Conservation (phyloP, 2,329 filamentous ascomycete genomes). For the Sphaerulina vaccinii region DNA sequence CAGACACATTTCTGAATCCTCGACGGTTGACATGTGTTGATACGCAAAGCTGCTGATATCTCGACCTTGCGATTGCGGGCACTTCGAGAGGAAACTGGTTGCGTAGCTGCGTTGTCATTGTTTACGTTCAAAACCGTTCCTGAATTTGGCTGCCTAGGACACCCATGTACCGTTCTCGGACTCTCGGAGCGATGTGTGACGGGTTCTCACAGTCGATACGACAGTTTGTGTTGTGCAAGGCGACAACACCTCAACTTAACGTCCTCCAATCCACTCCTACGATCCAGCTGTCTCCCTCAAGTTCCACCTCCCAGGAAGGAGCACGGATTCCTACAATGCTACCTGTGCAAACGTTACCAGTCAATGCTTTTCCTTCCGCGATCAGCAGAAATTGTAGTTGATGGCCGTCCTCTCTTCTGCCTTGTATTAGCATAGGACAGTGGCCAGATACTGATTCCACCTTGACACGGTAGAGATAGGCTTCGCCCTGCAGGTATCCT, state of each 20-base stretch:
- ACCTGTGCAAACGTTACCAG: conserved; percentile 26
- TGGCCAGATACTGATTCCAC: conserved; percentile 21
- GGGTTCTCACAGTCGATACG: neutral
- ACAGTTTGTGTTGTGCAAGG: neutral
- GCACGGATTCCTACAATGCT: conserved; percentile 40
- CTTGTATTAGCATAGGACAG: conserved; percentile 24
- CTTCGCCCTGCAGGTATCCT: conserved; percentile 26
- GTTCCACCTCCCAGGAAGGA: conserved; percentile 44
- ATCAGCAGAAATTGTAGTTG: conserved; percentile 25
- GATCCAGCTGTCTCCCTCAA: conserved; percentile 38
- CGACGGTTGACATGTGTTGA: too few relatives aligned
- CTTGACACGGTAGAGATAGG: conserved; percentile 27
- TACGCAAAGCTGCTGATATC: neutral
- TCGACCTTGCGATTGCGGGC: too few relatives aligned
- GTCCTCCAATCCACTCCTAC: conserved; percentile 46
- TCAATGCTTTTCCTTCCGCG: conserved; percentile 20
- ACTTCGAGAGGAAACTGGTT: too few relatives aligned
- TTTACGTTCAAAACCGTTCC: neutral
- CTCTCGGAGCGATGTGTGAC: neutral
- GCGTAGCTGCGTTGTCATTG: neutral
- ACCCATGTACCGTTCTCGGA: conserved; percentile 3
- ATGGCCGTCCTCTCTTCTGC: conserved; percentile 15
- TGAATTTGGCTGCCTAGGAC: conserved; percentile 2
- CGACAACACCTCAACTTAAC: conserved; percentile 6
- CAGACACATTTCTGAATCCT: too few relatives aligned